A percentile compares a stretch with the other conserved stretches of the same genome.
phyloP scores from a whole-genome alignment of 495 filamentous ascomycete species.

The Wilcoxina mikolae region DNA sequence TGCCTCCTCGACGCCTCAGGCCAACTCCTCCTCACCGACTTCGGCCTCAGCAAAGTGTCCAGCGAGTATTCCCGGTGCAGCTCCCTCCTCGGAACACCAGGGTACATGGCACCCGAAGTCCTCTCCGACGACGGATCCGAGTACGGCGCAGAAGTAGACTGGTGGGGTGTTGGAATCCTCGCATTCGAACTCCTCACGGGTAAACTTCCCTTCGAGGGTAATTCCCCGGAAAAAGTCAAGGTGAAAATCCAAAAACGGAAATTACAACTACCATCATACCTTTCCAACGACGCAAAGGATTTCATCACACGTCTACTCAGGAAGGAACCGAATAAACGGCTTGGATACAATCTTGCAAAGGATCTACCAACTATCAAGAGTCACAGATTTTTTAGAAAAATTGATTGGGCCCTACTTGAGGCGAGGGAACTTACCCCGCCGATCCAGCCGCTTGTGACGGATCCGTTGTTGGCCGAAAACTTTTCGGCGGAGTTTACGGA shows the following conservation, averaged over 20 bases:
- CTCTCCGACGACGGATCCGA: conserved; percentile 46
- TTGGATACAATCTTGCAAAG: conserved; percentile 76
- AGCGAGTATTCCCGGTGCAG: conserved; percentile 67
- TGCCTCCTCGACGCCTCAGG: conserved; percentile 84
- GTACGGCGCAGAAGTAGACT: conserved; percentile 90
- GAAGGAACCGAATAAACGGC: conserved; percentile 77
- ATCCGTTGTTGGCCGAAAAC: conserved; percentile 90
- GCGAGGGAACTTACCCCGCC: conserved; percentile 66
- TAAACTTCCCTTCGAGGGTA: conserved; percentile 71
- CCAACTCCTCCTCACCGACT: conserved; percentile 89
- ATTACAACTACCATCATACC: conserved; percentile 68
- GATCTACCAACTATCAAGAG: conserved; percentile 75
- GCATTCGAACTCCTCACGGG: conserved; percentile 87
- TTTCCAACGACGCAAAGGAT: conserved; percentile 81
- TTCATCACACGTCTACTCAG: conserved; percentile 72
- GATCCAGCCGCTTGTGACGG: conserved; percentile 80
- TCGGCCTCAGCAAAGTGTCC: conserved; percentile 91
- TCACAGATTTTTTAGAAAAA: conserved; percentile 90
- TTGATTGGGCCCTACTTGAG: conserved; percentile 77
- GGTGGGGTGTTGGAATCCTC: conserved; percentile 93
- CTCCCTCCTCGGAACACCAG: conserved; percentile 80
- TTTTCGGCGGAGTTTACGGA: conserved; percentile 80
- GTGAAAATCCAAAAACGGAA: conserved; percentile 89
- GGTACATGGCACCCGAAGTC: conserved; percentile 98
- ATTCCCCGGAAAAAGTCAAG: conserved; percentile 82